Percentiles rank a stretch among this genome's conserved stretches.
These are phyloP conservation scores for Pyronema domesticum DNA, from an alignment of 495 filamentous ascomycete genomes.

Conservation along the genomic window DNA sequence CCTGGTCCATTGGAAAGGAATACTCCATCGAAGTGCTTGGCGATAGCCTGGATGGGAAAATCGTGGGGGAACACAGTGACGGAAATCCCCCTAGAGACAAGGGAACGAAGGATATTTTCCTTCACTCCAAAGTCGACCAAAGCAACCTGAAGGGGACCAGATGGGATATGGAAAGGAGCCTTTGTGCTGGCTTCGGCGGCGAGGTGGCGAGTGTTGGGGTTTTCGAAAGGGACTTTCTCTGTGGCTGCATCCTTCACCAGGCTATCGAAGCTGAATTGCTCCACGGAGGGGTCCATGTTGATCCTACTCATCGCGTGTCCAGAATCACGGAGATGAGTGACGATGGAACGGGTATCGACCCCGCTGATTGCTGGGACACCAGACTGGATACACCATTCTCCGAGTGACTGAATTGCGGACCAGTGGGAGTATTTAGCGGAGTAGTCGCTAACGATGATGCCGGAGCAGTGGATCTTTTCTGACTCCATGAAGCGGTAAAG, in stretches of 20 bases:
- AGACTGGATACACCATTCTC: conserved; percentile 87
- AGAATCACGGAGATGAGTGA: conserved; percentile 85
- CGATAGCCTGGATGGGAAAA: conserved; percentile 93
- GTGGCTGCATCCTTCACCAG: conserved; percentile 87
- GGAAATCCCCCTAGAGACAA: conserved; percentile 70
- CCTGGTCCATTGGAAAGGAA: conserved; percentile 97
- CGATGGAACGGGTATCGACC: conserved; percentile 90
- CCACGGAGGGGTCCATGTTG: conserved; percentile 44
- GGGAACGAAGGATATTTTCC: conserved; percentile 92
- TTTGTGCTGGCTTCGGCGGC: conserved; percentile 93
- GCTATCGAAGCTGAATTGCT: background rate
- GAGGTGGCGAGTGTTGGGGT: conserved; percentile 89
- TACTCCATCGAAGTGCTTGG: conserved; percentile 90
- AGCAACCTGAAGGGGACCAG: conserved; percentile 73
- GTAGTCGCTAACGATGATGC: conserved; percentile 87
- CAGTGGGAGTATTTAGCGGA: conserved; percentile 94
- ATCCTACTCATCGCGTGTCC: conserved; percentile 90
- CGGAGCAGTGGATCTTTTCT: conserved; percentile 85
- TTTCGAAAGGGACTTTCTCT: conserved; percentile 88
- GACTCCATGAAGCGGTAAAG: conserved; percentile 86
- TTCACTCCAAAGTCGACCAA: conserved; percentile 97
- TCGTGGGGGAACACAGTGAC: conserved; percentile 90
- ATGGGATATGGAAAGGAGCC: conserved; percentile 80
- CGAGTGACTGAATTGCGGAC: conserved; percentile 87
- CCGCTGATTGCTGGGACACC: conserved; percentile 92